Conservation (phyloP, 768 basidiomycete genomes). For the Baorangia bicolor region DNA sequence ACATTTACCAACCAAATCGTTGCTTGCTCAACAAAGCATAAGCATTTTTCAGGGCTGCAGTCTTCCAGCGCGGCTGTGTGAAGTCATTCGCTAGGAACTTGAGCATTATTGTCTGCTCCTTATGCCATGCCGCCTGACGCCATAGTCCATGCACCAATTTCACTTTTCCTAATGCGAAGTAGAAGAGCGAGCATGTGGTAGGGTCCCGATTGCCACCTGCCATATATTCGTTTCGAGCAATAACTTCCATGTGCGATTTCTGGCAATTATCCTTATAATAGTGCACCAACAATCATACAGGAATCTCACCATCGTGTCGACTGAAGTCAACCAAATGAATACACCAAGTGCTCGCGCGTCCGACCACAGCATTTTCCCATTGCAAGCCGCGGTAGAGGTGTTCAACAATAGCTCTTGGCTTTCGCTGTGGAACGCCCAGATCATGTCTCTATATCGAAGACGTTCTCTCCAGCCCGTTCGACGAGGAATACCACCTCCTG, state of each 20-base stretch:
- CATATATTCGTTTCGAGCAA: conserved; percentile 94
- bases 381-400: conserved; percentile 69
- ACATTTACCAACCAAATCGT: conserved; percentile 69
- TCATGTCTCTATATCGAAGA: conserved; percentile 90
- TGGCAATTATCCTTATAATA: conserved; percentile 31
- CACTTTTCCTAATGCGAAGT: conserved; percentile 91
- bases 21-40: conserved; percentile 89
- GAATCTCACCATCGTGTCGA: conserved; percentile 69
- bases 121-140: conserved; percentile 94
- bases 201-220: conserved; percentile 86
- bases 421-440: conserved; percentile 97
- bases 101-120: conserved; percentile 84
- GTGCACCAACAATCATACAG: not conserved
- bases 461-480: conserved; percentile 64
- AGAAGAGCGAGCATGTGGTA: conserved; percentile 83
- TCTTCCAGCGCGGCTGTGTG: conserved; percentile 76
- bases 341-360: conserved; percentile 87
- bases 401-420: conserved; percentile 81
- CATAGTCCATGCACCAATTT: conserved; percentile 94
- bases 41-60: conserved; percentile 95
- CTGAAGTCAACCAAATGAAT: conserved; percentile 82
- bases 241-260: conserved; percentile 79
- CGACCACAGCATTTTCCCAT: conserved; percentile 85
- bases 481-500: conserved; percentile 40
- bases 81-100: conserved; percentile 94